phyloP scores from a whole-genome alignment of 768 basidiomycete genomes.

The Russula dissimulans region DNA sequence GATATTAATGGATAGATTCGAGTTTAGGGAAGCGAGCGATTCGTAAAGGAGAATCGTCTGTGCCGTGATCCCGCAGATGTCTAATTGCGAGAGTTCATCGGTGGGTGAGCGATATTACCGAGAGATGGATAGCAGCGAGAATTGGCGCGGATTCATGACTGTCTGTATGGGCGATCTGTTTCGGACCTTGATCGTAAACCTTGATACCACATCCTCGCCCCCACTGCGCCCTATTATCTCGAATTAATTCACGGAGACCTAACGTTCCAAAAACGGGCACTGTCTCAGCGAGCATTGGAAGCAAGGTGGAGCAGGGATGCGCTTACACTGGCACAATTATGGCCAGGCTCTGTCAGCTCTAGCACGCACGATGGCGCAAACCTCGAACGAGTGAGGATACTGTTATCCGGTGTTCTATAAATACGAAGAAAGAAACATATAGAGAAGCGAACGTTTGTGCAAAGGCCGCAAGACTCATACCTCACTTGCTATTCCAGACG shows the following conservation, averaged over 20 bases:
- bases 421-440: neutral
- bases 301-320: neutral
- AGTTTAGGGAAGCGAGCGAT: neutral
- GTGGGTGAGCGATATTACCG: neutral
- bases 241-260: conserved; percentile 7
- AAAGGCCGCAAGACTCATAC: neutral
- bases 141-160: neutral
- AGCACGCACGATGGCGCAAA: neutral
- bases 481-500: neutral
- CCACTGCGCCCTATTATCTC: neutral
- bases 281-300: neutral
- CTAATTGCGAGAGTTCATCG: neutral
- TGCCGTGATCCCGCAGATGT: neutral
- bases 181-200: conserved; percentile 11
- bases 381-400: neutral
- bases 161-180: neutral
- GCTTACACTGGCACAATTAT: neutral
- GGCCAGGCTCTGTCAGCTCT: neutral
- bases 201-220: conserved; percentile 2
- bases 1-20: neutral
- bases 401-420: neutral
- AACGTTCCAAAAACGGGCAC: neutral
- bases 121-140: neutral
- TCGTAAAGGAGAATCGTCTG: neutral
- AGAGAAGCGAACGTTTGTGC: neutral